Percentiles rank a stretch among this genome's conserved stretches.
Evolutionary conservation across 176 grass and related monocot genomes (phyloP).

Genomic region (Areca catechu): DNA sequence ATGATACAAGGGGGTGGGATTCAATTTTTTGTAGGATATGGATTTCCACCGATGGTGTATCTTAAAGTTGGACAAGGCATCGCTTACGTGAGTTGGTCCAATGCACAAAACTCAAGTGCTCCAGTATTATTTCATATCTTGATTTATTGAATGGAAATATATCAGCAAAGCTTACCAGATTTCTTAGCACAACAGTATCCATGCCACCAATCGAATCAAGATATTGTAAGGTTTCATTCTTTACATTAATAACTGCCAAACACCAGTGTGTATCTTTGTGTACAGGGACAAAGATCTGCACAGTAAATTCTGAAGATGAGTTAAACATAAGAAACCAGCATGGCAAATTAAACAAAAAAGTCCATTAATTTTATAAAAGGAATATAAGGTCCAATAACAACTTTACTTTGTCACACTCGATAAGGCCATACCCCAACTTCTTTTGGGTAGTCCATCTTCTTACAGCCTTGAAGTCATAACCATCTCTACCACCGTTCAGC

Average conservation of each 20-base stretch:
- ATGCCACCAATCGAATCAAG: constrained; percentile 84
- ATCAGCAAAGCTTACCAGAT: constrained; percentile 36
- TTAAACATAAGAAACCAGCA: constrained; percentile 18
- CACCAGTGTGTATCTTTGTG: constrained; percentile 98
- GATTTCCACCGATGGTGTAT: no score
- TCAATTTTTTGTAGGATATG: no score
- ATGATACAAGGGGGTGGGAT: no score
- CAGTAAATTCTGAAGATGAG: neutral
- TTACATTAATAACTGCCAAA: constrained; percentile 88
- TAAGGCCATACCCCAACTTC: constrained; percentile 83
- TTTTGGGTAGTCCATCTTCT: constrained; percentile 87
- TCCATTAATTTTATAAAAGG: neutral
- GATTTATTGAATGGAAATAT: no score
- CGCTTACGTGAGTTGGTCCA: no score
- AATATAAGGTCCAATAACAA: constrained; percentile 13
- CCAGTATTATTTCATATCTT: no score
- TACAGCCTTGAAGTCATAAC: constrained; percentile 85
- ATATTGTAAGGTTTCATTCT: constrained; percentile 79
- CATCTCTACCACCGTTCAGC: constrained; percentile 51
- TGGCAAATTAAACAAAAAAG: constrained; percentile 12
- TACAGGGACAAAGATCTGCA: constrained; percentile 91
- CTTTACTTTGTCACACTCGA: constrained; percentile 83
- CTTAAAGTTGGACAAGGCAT: no score
- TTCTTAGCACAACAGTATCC: constrained; percentile 45
- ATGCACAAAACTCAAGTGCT: no score